Conservation (phyloP, 345 rosid genomes). For the Bruguiera sexangula region DNA sequence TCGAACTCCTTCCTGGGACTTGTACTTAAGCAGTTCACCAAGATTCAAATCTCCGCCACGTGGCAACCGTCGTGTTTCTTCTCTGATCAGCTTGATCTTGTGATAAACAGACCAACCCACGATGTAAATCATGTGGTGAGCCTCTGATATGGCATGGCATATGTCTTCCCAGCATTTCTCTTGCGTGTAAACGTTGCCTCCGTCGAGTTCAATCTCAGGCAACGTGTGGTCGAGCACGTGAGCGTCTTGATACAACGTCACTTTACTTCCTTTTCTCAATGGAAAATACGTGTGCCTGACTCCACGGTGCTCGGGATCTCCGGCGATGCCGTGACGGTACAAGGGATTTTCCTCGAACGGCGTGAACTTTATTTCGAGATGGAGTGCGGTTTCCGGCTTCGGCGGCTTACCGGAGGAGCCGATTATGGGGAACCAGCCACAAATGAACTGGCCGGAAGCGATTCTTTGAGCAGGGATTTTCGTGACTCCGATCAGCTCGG, state of each 20-base stretch:
- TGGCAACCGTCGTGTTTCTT: constrained; percentile 58
- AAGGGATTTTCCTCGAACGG: constrained; percentile 51
- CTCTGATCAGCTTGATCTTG: constrained; percentile 78
- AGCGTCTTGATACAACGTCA: constrained; percentile 88
- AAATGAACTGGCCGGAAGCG: constrained; percentile 38
- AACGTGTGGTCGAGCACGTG: constrained; percentile 48
- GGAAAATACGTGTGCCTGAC: constrained; percentile 76
- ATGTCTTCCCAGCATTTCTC: constrained; percentile 92
- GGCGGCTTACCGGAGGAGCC: constrained; percentile 48
- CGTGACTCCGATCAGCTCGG: constrained; percentile 56
- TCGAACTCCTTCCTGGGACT: constrained; percentile 90
- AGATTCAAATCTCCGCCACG: constrained; percentile 73
- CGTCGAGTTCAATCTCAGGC: constrained; percentile 50
- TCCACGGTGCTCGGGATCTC: constrained; percentile 60
- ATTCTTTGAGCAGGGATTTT: constrained; percentile 50
- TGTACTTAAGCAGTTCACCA: constrained; percentile 88
- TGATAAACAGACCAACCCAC: constrained; percentile 89
- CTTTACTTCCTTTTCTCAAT: constrained; percentile 56
- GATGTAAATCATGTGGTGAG: constrained; percentile 89
- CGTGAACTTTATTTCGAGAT: constrained; percentile 60
- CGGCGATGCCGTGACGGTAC: constrained; percentile 53
- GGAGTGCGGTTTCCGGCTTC: constrained; percentile 48
- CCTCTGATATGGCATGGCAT: constrained; percentile 77
- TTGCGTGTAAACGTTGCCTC: constrained; percentile 41
- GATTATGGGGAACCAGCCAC: constrained; percentile 48